Conservation (phyloP, 1,284 basidiomycete species). For the Sutorius eximius region DNA sequence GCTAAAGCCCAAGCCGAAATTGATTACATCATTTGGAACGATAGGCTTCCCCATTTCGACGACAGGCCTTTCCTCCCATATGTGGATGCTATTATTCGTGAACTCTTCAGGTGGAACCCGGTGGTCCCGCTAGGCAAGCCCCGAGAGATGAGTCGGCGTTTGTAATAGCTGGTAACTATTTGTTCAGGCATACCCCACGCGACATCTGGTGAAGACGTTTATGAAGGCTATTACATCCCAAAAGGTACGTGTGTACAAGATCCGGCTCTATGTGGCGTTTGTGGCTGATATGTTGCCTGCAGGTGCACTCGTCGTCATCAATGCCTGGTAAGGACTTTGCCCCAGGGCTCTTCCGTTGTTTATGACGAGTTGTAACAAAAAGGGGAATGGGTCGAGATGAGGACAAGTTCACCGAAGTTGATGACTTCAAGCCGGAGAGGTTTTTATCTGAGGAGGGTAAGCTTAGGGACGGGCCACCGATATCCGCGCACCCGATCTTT, state of each 20-base stretch:
- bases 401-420: constrained; percentile 14
- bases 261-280: neutral
- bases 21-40: constrained; percentile 32
- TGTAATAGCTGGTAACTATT: neutral
- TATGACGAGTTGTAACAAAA: neutral
- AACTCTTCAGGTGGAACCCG: constrained; percentile 39
- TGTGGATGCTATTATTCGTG: constrained; percentile 37
- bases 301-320: constrained; percentile 32
- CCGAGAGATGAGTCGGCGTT: constrained; percentile 15
- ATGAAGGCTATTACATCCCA: constrained; percentile 31
- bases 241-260: constrained; percentile 13
- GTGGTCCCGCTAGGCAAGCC: constrained; percentile 32
- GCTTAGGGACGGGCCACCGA: constrained; percentile 24
- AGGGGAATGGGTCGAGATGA: constrained; percentile 36
- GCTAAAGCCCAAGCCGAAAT: constrained; percentile 35
- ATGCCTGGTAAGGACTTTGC: constrained; percentile 26
- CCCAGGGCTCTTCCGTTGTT: neutral
- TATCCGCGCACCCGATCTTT: constrained; percentile 40
- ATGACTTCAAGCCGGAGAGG: constrained; percentile 25
- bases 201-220: constrained; percentile 32
- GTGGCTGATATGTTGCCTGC: constrained; percentile 4
- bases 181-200: constrained; percentile 28
- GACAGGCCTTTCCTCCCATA: constrained; percentile 38
- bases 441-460: constrained; percentile 19
- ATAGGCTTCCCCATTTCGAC: constrained; percentile 35